phyloP scores from a whole-genome alignment of 192 early-diverging fungal species.

The Backusella westeae region DNA sequence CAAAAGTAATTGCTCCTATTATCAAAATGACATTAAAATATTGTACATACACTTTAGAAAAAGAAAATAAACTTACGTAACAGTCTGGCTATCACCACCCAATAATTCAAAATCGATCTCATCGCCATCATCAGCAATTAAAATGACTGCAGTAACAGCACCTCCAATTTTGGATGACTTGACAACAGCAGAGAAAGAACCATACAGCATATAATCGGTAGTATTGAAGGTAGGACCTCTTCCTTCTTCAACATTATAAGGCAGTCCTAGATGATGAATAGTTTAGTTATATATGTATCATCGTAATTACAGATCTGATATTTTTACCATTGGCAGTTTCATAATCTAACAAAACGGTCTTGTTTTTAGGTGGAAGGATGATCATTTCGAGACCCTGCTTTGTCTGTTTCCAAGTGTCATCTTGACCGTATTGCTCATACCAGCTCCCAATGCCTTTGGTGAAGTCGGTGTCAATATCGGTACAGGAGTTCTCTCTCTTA shows the following conservation, averaged over 20 bases:
- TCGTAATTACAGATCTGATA: too few species aligned
- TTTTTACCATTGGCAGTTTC: neutral
- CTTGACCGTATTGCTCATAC: neutral
- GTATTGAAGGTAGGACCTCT: conserved; percentile 17
- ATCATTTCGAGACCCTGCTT: conserved; percentile 10
- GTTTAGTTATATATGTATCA: neutral
- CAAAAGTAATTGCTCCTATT: conserved; percentile 30
- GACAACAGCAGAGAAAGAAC: conserved; percentile 35
- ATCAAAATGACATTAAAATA: neutral
- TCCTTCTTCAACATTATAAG: conserved; percentile 17
- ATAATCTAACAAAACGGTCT: neutral
- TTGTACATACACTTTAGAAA: neutral
- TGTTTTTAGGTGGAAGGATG: conserved; percentile 3
- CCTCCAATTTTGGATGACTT: conserved; percentile 34
- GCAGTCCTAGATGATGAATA: neutral
- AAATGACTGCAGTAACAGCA: conserved; percentile 39
- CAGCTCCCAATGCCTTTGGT: neutral
- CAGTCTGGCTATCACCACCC: conserved; percentile 21
- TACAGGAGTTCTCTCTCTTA: neutral
- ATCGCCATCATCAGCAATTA: conserved; percentile 41
- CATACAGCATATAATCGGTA: conserved; percentile 37
- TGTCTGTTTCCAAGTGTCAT: neutral
- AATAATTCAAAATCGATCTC: conserved; percentile 55
- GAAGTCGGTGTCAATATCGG: neutral
- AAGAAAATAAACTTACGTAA: conserved; percentile 14